These are phyloP conservation scores for Dactylorhiza incarnata DNA, from an alignment of 106 monocot species.

Conservation along the genomic window DNA sequence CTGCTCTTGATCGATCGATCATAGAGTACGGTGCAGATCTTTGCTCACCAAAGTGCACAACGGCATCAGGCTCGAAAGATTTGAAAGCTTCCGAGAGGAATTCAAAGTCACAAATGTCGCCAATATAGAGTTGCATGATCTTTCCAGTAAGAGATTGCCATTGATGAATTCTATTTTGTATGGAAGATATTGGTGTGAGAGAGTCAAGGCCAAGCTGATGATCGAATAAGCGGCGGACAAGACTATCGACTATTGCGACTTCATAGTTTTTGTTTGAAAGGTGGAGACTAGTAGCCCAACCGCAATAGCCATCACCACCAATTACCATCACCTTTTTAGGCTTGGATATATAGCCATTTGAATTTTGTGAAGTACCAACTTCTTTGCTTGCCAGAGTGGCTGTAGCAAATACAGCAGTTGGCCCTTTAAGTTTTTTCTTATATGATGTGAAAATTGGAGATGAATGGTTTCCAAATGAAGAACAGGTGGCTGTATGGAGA, in stretches of 20 bases:
- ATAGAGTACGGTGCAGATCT: constrained; percentile 98
- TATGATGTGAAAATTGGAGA: constrained; percentile 13
- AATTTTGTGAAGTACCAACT: constrained; percentile 12
- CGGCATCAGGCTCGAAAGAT: constrained; percentile 81
- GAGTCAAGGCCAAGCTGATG: constrained; percentile 87
- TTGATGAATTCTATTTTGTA: constrained; percentile 67
- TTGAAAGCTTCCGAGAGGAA: constrained; percentile 82
- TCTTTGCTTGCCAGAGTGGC: constrained; percentile 35
- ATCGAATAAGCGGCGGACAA: constrained; percentile 87
- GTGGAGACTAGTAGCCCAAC: constrained; percentile 95
- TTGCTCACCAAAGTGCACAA: constrained; percentile 97
- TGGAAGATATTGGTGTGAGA: constrained; percentile 86
- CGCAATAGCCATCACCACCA: constrained; percentile 97
- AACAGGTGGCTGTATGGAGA: background rate
- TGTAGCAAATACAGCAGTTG: constrained; percentile 19
- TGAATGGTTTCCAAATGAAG: constrained; percentile 19
- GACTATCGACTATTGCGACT: constrained; percentile 77
- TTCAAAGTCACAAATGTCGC: constrained; percentile 95
- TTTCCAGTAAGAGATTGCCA: constrained; percentile 85
- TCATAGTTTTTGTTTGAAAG: constrained; percentile 92
- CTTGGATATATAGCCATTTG: constrained; percentile 25
- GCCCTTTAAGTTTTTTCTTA: constrained; percentile 7
- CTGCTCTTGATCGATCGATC: constrained; percentile 90
- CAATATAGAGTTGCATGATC: constrained; percentile 68
- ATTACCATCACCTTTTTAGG: constrained; percentile 85